These are phyloP conservation scores for Diutina pseudorugosa DNA, from an alignment of 1,139 yeast species.

Conservation along the genomic window DNA sequence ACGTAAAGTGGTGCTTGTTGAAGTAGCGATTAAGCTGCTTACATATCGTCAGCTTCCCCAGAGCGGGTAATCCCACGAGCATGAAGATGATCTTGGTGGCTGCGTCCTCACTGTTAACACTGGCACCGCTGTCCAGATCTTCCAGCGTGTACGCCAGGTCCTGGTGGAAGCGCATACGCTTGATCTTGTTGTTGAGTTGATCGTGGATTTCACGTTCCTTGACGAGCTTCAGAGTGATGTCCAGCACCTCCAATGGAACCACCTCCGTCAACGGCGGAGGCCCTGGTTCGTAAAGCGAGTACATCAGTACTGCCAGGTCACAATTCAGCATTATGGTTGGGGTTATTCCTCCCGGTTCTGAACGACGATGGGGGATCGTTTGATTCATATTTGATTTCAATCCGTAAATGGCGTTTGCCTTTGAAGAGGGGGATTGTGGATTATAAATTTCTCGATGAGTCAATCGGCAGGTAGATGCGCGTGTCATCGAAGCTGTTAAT, in stretches of 20 bases:
- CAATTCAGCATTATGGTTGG: neutral
- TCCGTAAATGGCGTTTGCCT: no score
- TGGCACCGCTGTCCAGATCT: neutral
- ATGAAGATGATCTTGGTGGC: conserved; percentile 21
- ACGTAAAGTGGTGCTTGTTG: conserved; percentile 16
- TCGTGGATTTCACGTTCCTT: conserved; percentile 2
- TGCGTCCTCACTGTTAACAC: neutral
- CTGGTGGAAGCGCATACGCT: conserved; percentile 2
- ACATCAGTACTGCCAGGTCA: conserved; percentile 4
- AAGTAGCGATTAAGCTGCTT: conserved; percentile 35
- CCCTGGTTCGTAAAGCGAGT: neutral
- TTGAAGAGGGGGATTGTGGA: neutral
- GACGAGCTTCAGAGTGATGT: neutral
- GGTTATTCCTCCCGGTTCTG: neutral
- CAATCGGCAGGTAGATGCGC: neutral
- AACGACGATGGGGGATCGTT: neutral
- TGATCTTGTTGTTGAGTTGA: neutral
- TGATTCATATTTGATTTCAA: neutral
- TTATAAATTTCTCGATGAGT: conserved; percentile 2
- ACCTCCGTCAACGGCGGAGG: neutral
- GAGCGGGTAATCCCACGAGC: conserved; percentile 59
- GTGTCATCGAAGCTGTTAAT: neutral
- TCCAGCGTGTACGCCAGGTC: conserved; percentile 2
- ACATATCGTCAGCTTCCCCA: conserved; percentile 57
- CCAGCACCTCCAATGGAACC: neutral